Conservation (phyloP, 768 basidiomycete species). For the Boletellus sp. region DNA sequence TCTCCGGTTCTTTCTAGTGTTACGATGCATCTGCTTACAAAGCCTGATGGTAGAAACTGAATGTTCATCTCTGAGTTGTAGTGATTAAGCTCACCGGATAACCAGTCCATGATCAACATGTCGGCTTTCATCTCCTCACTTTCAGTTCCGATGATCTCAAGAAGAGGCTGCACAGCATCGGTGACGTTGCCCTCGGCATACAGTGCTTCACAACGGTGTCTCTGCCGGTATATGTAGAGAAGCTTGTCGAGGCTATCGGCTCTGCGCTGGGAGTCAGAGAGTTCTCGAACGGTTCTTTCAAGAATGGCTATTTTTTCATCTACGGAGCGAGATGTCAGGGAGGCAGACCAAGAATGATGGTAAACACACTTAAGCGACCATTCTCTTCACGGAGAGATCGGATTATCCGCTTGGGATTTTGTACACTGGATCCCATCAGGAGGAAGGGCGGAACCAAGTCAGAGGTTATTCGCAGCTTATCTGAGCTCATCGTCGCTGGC, state of each 20-base stretch:
- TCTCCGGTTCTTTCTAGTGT: not conserved
- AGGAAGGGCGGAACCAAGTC: no score
- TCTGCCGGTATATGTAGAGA: not conserved
- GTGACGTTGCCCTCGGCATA: not conserved
- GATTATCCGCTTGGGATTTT: no score
- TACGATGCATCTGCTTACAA: not conserved
- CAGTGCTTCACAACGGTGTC: not conserved
- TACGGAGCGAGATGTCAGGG: no score
- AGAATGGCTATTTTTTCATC: no score
- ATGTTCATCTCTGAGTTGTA: not conserved
- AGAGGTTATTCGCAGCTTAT: no score
- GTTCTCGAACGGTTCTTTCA: no score
- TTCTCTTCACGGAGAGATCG: no score
- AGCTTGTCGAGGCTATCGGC: not conserved
- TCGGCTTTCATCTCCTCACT: not conserved
- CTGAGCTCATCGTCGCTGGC: no score
- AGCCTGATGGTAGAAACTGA: not conserved
- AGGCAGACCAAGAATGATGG: no score
- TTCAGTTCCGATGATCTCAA: not conserved
- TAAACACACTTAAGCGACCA: no score
- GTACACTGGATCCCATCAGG: no score
- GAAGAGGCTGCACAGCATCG: not conserved
- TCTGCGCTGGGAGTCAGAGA: not conserved
- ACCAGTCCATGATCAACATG: not conserved
- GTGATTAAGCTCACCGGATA: not conserved